Evolutionary conservation across 176 grass and related monocot species (phyloP).

Genomic region (Poa pratensis): DNA sequence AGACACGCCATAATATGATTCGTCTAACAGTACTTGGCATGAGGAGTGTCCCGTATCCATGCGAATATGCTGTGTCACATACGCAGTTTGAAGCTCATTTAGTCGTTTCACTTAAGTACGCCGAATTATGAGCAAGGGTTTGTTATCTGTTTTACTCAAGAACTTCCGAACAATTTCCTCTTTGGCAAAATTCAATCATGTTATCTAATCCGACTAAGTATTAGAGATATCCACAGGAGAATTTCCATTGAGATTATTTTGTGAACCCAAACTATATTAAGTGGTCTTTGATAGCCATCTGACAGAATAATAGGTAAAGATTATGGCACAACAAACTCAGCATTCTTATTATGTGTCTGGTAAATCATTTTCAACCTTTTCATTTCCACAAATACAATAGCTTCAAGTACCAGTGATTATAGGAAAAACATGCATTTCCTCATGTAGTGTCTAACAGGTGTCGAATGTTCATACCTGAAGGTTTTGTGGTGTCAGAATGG

Average conservation of each 20-base stretch:
- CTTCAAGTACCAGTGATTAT: background rate
- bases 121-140: background rate
- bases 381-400: background rate
- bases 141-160: background rate
- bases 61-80: background rate
- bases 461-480: slow-evolving; percentile 59
- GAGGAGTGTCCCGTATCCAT: background rate
- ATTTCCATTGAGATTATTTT: background rate
- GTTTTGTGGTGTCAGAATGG: slow-evolving; percentile 81
- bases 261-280: background rate
- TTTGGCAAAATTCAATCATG: background rate
- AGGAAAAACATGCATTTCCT: background rate
- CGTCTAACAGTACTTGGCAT: slow-evolving; percentile 1
- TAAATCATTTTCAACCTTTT: background rate
- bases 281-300: background rate
- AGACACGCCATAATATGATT: background rate
- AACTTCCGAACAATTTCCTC: background rate
- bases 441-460: background rate
- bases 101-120: background rate
- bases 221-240: background rate
- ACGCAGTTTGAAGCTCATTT: background rate
- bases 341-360: background rate
- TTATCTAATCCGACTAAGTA: background rate
- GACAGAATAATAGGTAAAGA: background rate
- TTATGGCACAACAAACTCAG: background rate